A percentile compares a stretch with the other conserved stretches of the same genome.
These are phyloP conservation scores for Allodekkera sacchari DNA, from an alignment of 805 yeast species.

Conservation along the genomic window DNA sequence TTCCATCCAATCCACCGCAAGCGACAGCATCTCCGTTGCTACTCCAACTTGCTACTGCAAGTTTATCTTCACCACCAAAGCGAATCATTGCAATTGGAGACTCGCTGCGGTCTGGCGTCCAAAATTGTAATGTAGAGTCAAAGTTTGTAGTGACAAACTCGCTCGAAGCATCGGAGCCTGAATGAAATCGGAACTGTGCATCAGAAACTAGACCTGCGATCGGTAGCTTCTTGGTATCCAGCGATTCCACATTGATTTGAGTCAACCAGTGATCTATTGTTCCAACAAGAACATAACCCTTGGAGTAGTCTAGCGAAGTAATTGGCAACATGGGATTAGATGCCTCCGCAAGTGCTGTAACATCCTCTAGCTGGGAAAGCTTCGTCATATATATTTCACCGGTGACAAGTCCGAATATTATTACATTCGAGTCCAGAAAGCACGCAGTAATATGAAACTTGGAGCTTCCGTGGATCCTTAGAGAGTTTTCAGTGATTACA, in stretches of 20 bases:
- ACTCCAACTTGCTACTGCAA: slow-evolving; percentile 6
- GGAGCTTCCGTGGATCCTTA: slow-evolving; percentile 4
- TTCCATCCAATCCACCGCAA: slow-evolving; percentile 21
- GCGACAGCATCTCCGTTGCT: slow-evolving; percentile 2
- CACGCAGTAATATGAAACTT: slow-evolving; percentile 12
- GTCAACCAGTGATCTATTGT: slow-evolving; percentile 5
- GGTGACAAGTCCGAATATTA: slow-evolving; percentile 16
- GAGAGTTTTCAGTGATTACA: slow-evolving; percentile 7
- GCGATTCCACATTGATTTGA: not conserved
- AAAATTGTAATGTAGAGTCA: too few species aligned
- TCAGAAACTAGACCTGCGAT: slow-evolving; percentile 2
- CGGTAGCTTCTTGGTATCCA: not conserved
- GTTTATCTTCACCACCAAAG: not conserved
- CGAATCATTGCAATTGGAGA: too few species aligned
- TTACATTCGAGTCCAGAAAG: slow-evolving; percentile 12
- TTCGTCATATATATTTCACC: slow-evolving; percentile 13
- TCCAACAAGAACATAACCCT: slow-evolving; percentile 5
- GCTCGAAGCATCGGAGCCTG: too few species aligned
- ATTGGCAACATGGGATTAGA: slow-evolving; percentile 10
- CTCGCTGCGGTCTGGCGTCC: too few species aligned
- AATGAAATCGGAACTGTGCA: not conserved
- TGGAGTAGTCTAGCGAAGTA: slow-evolving; percentile 10
- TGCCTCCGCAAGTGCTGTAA: not conserved
- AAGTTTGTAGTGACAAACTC: too few species aligned
- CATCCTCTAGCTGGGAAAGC: slow-evolving; percentile 8